Conservation (phyloP, 1,284 basidiomycete genomes). For the Leccinum fallax region DNA sequence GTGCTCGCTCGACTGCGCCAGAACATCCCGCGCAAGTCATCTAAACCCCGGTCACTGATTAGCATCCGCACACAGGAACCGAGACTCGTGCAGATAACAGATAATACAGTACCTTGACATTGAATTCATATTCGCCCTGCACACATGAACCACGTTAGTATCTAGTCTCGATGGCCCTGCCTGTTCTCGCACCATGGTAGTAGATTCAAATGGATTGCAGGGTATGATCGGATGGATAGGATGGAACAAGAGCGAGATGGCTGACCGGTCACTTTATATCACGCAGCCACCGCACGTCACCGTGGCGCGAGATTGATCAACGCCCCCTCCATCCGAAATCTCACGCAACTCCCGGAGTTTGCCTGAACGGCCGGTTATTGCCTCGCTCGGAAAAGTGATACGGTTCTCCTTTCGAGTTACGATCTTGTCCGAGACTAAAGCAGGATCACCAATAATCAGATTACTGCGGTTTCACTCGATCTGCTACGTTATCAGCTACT, state of each 20-base stretch:
- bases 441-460: not conserved
- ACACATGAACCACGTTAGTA: not conserved
- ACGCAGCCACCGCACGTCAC: constrained; percentile 1
- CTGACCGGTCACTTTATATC: not conserved
- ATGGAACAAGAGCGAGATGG: not conserved
- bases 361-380: not conserved
- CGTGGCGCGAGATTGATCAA: not conserved
- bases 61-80: not conserved
- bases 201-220: constrained; percentile 1
- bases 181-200: constrained; percentile 26
- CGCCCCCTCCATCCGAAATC: constrained; percentile 10
- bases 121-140: constrained; percentile 30
- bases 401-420: not conserved
- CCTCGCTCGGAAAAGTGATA: not conserved
- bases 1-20: constrained; percentile 72
- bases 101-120: constrained; percentile 35
- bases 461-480: not conserved
- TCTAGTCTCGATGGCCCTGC: not conserved
- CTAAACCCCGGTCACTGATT: not conserved
- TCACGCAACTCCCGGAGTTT: constrained; percentile 8
- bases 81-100: not conserved
- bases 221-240: not conserved
- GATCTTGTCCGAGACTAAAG: not conserved
- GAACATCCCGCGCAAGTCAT: constrained; percentile 72
- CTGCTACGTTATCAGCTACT: not conserved